A percentile compares a stretch with the other conserved stretches of the same genome.
phyloP scores from a whole-genome alignment of 164 flowering plant genomes.

The Paratinospora sagittata region DNA sequence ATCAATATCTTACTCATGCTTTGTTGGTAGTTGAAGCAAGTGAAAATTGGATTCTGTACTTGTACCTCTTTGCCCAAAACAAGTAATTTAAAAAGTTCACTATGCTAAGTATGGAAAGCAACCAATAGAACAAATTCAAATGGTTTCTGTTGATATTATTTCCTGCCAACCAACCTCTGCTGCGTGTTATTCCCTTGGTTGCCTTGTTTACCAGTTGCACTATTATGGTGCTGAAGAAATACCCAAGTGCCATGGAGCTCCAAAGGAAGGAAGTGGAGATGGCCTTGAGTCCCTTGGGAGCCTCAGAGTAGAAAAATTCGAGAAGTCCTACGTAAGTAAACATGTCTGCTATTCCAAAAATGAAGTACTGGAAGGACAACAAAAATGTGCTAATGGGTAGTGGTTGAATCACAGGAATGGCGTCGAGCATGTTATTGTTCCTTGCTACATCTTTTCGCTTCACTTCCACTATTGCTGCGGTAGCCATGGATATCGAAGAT shows the following conservation, averaged over 20 bases:
- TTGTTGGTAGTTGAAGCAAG: background rate
- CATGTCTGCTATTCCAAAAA: slow-evolving; percentile 55
- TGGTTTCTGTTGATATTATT: slow-evolving; percentile 45
- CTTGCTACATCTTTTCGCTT: slow-evolving; percentile 34
- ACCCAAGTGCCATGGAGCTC: slow-evolving; percentile 50
- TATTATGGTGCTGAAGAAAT: slow-evolving; percentile 40
- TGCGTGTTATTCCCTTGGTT: slow-evolving; percentile 21
- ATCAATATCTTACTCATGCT: background rate
- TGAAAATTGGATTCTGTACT: slow-evolving; percentile 31
- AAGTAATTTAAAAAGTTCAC: slow-evolving; percentile 38
- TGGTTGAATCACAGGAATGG: slow-evolving; percentile 35
- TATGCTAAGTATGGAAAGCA: slow-evolving; percentile 40
- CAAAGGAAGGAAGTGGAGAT: slow-evolving; percentile 44
- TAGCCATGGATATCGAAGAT: slow-evolving; percentile 41
- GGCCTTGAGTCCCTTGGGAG: slow-evolving; percentile 39
- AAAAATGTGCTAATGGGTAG: slow-evolving; percentile 41
- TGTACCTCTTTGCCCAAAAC: slow-evolving; percentile 40
- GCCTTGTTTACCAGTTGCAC: slow-evolving; percentile 40
- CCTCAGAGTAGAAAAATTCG: slow-evolving; percentile 49
- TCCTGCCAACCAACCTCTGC: slow-evolving; percentile 50
- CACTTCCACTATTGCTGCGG: slow-evolving; percentile 39
- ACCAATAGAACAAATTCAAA: slow-evolving; percentile 47
- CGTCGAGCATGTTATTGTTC: slow-evolving; percentile 35
- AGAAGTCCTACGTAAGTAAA: slow-evolving; percentile 49
- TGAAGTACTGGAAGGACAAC: slow-evolving; percentile 48